Conservation (phyloP, 2,329 filamentous ascomycete genomes). For the Botrytis squamosa region DNA sequence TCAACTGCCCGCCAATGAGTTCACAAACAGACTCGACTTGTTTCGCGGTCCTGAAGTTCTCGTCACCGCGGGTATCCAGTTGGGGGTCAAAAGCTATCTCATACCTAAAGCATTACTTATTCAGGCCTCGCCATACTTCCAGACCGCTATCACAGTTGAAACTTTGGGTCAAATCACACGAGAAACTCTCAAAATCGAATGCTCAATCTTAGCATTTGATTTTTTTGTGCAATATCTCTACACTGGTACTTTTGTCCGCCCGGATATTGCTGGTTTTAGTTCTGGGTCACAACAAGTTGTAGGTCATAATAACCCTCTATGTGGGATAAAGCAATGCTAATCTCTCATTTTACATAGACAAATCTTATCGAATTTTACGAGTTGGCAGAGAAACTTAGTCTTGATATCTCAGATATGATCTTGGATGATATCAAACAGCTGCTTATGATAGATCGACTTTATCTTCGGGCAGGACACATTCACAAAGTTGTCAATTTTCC, state of each 20-base stretch:
- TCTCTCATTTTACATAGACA: neutral
- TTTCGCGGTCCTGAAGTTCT: constrained; percentile 18
- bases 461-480: neutral
- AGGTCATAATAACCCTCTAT: neutral
- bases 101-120: constrained; percentile 22
- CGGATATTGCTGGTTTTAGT: neutral
- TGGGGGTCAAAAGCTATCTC: neutral
- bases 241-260: neutral
- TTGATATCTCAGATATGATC: neutral
- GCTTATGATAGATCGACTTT: neutral
- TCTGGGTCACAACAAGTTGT: constrained; percentile 15
- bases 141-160: constrained; percentile 16
- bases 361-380: neutral
- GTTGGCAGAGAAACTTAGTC: neutral
- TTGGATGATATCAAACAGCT: neutral
- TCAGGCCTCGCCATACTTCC: constrained; percentile 23
- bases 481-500: neutral
- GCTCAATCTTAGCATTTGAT: constrained; percentile 19
- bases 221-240: constrained; percentile 25
- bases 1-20: constrained; percentile 1
- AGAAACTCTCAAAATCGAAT: constrained; percentile 9
- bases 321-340: neutral
- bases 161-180: constrained; percentile 12
- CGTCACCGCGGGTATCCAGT: neutral
- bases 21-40: neutral